Evolutionary conservation across 345 rosid genomes (phyloP), one percentile per base, ranked within the genome.

Genomic region (Populus simonii): DNA sequence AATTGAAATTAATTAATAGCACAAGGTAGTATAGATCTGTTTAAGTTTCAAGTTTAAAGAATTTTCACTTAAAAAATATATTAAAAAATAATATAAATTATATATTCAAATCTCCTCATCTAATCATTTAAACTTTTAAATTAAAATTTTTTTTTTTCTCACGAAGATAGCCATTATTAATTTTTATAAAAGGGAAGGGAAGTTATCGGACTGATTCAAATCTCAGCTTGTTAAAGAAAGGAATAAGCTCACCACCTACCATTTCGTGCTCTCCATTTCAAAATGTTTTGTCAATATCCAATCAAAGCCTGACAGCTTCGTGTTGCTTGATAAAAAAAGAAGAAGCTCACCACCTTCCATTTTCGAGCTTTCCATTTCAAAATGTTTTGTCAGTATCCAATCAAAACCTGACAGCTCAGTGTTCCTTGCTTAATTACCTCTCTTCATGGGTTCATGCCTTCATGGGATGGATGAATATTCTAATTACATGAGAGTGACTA

Each of bases 301-400:
- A 33, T 33, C 36, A 33, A 33, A 33, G 36, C 36, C 36, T 33
- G 36, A 0, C 36, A 33, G 36, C 36, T 33, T 33, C 36, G 36
- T 33, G 36, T 4, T 33, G 20, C 59, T 78, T 76, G 78, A 78
- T 76, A 63, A 70, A 80, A 57, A 75, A 70, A 76, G 80, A 86
- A 83, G 75, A 83, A 80, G 75, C 75, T 59, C 35, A 61, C 67
- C 74, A 74, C 86, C 84, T 80, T 77, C 80, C 38, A 77, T 73
- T 87, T 33, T 88, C 84, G 87, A 87, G 91, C 88, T 79, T 72
- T 57, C 89, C 90, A 91, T 85, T 84, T 29, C 76, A 76, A 66
- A 55, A 63, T 85, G 79, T 80, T 66, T 68, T 68, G 71, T 70
- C 17, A 15, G 57, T 72, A 66, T 75, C 84, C 83, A 85, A 85